Conservation (phyloP, 306 rosid species). For the Adenanthera pavonina region DNA sequence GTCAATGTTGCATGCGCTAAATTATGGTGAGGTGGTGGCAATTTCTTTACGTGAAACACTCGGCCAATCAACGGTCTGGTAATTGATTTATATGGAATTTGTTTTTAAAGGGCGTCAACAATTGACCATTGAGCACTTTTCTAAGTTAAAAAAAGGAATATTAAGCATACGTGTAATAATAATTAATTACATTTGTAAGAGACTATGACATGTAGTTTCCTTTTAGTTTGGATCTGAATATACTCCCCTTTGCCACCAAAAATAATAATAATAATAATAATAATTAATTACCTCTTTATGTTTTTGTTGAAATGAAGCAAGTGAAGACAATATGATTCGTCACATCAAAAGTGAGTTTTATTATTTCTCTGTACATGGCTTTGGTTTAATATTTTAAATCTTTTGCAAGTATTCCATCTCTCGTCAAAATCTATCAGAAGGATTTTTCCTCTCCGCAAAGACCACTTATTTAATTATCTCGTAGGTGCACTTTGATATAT, state of each 20-base stretch:
- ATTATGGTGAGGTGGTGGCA: background rate
- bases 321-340: background rate
- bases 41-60: conserved; percentile 23
- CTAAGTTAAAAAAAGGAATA: background rate
- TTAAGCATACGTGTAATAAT: too few species aligned
- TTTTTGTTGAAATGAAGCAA: background rate
- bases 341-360: background rate
- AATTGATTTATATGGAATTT: background rate
- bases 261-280: too few species aligned
- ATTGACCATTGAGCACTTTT: background rate
- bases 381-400: background rate
- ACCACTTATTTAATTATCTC: background rate
- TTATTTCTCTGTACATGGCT: background rate
- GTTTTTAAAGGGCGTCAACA: background rate
- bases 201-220: too few species aligned
- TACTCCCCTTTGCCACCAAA: too few species aligned
- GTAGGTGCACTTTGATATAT: background rate
- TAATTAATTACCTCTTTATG: too few species aligned
- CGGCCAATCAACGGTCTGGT: conserved; percentile 28
- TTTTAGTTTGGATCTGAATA: too few species aligned
- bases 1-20: background rate
- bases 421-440: background rate
- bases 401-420: background rate
- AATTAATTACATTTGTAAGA: too few species aligned
- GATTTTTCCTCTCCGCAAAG: background rate